These are phyloP conservation scores for Epichloe typhina DNA, from an alignment of 2,329 filamentous ascomycete species.

Conservation along the genomic window DNA sequence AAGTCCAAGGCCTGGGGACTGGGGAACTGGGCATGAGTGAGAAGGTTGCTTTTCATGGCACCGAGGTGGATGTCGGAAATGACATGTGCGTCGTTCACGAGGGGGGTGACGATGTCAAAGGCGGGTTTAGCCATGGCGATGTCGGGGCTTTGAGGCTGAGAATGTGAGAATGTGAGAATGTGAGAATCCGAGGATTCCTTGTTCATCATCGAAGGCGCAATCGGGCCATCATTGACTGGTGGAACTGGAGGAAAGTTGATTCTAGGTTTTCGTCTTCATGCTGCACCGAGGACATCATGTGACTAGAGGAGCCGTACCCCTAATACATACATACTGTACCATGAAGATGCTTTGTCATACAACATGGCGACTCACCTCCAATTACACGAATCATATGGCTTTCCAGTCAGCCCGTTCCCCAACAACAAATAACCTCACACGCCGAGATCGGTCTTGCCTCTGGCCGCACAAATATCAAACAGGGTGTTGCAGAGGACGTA, in stretches of 20 bases:
- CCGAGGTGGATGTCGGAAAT: constrained; percentile 21
- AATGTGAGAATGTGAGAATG: too few relatives aligned
- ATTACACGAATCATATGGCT: too few relatives aligned
- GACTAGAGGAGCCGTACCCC: neutral
- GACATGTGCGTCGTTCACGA: constrained; percentile 12
- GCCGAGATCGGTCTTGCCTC: too few relatives aligned
- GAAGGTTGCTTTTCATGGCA: constrained; percentile 25
- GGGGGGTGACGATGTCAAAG: constrained; percentile 16
- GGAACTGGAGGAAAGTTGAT: neutral
- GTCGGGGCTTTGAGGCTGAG: neutral
- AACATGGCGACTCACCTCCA: too few relatives aligned
- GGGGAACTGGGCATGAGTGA: constrained; percentile 28
- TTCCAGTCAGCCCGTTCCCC: too few relatives aligned
- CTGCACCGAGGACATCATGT: neutral
- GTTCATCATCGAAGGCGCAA: neutral
- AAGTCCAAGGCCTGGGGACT: constrained; percentile 15
- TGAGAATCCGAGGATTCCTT: neutral
- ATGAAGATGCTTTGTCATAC: too few relatives aligned
- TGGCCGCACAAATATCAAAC: too few relatives aligned
- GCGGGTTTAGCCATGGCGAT: neutral
- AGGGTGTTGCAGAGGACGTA: too few relatives aligned
- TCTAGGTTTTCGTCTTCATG: neutral
- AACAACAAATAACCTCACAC: too few relatives aligned
- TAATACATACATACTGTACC: too few relatives aligned
- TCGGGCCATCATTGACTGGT: neutral